Percentiles rank a stretch among this genome's conserved stretches.
Conservation (phyloP, 768 basidiomycete genomes). For the Russula foetens region DNA sequence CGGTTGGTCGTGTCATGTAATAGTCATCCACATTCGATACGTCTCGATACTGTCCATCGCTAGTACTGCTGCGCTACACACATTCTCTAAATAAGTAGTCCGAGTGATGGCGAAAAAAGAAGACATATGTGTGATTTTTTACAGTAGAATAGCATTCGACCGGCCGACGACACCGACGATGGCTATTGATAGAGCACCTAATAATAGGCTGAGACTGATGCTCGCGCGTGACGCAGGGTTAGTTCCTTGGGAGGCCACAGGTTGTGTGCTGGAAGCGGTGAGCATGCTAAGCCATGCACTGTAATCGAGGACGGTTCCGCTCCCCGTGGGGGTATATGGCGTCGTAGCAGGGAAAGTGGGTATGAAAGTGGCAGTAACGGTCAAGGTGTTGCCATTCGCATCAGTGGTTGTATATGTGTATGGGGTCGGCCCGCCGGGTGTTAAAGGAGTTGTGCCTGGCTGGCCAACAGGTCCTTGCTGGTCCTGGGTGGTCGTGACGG, state of each 20-base stretch:
- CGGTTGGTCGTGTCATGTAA: too few relatives aligned
- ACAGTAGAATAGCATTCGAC: neutral
- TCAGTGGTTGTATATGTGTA: slow-evolving; percentile 31
- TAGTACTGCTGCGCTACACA: neutral
- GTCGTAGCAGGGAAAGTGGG: slow-evolving; percentile 26
- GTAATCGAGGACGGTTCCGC: slow-evolving; percentile 28
- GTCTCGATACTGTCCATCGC: too few relatives aligned
- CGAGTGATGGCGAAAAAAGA: neutral
- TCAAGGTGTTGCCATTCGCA: slow-evolving; percentile 24
- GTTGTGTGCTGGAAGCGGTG: slow-evolving; percentile 3
- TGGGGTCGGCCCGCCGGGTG: slow-evolving; percentile 21
- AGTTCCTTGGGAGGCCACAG: neutral
- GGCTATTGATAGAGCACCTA: neutral
- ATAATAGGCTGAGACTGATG: neutral
- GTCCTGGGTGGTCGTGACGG: slow-evolving; percentile 9
- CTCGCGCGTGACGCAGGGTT: neutral
- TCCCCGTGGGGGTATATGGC: slow-evolving; percentile 16
- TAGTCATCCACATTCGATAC: too few relatives aligned
- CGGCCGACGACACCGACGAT: neutral
- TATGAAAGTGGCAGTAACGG: slow-evolving; percentile 28
- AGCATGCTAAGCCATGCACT: slow-evolving; percentile 26
- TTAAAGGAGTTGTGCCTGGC: slow-evolving; percentile 31
- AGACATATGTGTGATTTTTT: too few relatives aligned
- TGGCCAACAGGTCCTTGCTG: slow-evolving; percentile 50
- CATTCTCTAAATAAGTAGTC: neutral